Evolutionary conservation across 352 stramenopile species (phyloP), one percentile per base, ranked within the genome.

Genomic region (Blastocystis sp.): DNA sequence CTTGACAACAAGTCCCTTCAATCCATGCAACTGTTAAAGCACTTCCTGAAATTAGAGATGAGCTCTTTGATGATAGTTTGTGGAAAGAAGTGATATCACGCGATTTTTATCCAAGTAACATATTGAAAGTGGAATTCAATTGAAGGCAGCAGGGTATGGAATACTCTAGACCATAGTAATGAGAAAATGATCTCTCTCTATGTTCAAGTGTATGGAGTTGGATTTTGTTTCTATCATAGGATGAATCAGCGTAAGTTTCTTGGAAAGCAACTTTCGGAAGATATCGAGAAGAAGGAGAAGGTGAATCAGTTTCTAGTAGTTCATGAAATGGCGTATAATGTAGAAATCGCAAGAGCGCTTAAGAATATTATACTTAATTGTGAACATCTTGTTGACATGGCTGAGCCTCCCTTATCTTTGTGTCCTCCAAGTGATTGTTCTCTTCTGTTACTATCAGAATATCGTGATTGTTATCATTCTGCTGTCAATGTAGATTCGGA

Each of bases 361-460:
- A 4, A 21, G 69, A 4, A 63, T 80, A 12, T 12, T 80, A 0
- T 80, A 43, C 42, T 39, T 80, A 7, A 54, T 80, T n/a, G 51
- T 80, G 27, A 80, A 80, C 46, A 80, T 80, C n/a, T 27, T 80
- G 0, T 43, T 80, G 12, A 65, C 69, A 21, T 80, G 69, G 69
- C 39, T 80, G 7, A 58, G 32, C 42, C 69, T 80, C 21, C 69
- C 69, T 32, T 80, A 80, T 49, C 46, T 80, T 49, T 49, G 69
- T 29, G 43, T 80, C 42, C 69, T 80, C 35, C 69, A 80, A n/a
- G 32, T 80, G 24, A n/a, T 80, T 19, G 43, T 80, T 24, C 51
- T 80, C 24, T 63, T 80, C 27, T 32, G 58, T 32, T 80, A 63
- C 69, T 80, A 80, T 54, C 43, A 80, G 24, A n/a, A 16, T 1